Evolutionary conservation across 768 basidiomycete species (phyloP), one percentile per base, ranked within the genome.

Genomic region (Boletus rubescentipes): DNA sequence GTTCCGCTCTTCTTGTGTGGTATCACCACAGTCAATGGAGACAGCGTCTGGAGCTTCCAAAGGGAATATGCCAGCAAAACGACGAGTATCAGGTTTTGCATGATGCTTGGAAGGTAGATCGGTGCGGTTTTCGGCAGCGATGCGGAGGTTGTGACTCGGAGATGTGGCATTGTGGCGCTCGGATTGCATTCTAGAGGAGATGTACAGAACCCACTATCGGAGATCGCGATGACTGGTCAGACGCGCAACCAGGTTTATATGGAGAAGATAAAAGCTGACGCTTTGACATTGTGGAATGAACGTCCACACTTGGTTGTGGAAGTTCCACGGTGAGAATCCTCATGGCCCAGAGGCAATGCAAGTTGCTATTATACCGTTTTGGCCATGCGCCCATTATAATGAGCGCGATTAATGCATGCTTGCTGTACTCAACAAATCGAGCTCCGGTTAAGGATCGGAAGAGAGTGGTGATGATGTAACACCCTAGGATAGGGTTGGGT

Each of bases 41-140:
- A 53, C 9, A 8, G 26, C 30, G 21, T 49, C 52, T 34, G 48
- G 50, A 12, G 39, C 40, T 16, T 66, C 57, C 7, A 40, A 20
- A 38, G 59, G 46, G 36, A 70, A 61, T 45, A 70, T 52, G 18
- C 41, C 18, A 2, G 58, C 70, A 36, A 66, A 70, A 35, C 70
- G 66, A 32, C 70, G 67, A 46, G 61, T 67, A 10, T 70, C 61
- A 15, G 44, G 51, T 12, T 48, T 50, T n/a, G n/a, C 7, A 18
- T 41, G 39, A 16, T 40, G 50, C 31, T 38, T 31, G 16, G 40
- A 21, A 34, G 32, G 36, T 42, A 38, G 49, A 46, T 54, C 53
- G 7, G 44, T 26, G 26, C 38, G 21, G 51, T 23, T 4, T 26
- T 30, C 49, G 16, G 51, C 32, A 35, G 9, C 20, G 43, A n/a